Conservation (phyloP, 768 basidiomycete species). For the Cubamyces lactineus region DNA sequence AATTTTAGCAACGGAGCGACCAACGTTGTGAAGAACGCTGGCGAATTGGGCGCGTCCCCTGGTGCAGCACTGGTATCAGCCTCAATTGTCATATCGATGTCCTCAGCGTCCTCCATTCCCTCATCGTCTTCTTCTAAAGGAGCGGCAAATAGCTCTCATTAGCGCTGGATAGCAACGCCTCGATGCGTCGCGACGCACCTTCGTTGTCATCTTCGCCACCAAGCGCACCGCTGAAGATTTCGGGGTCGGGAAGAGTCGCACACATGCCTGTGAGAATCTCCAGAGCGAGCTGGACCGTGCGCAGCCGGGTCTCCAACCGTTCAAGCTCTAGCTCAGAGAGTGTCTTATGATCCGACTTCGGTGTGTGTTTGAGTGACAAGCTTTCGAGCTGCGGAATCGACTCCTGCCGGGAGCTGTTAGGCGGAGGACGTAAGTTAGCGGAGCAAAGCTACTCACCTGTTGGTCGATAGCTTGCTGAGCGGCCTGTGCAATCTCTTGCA, state of each 20-base stretch:
- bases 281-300: slow-evolving; percentile 79
- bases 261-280: slow-evolving; percentile 90
- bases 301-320: slow-evolving; percentile 66
- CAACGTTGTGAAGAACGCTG: slow-evolving; percentile 56
- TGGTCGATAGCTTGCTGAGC: slow-evolving; percentile 56
- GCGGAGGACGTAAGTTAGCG: slow-evolving; percentile 5
- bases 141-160: slow-evolving; percentile 1
- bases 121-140: slow-evolving; percentile 42
- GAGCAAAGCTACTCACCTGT: slow-evolving; percentile 45
- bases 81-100: slow-evolving; percentile 32
- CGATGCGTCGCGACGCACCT: slow-evolving; percentile 40
- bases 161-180: slow-evolving; percentile 34
- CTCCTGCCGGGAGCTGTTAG: slow-evolving; percentile 38
- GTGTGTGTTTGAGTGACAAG: slow-evolving; percentile 62
- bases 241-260: slow-evolving; percentile 83
- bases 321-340: slow-evolving; percentile 71
- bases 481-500: slow-evolving; percentile 50
- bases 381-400: slow-evolving; percentile 57
- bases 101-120: slow-evolving; percentile 37
- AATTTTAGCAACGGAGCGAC: slow-evolving; percentile 70
- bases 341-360: slow-evolving; percentile 79
- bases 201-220: slow-evolving; percentile 40
- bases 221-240: slow-evolving; percentile 38
- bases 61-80: slow-evolving; percentile 20
- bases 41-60: slow-evolving; percentile 30